These are phyloP conservation scores for Stenocarpella maydis DNA, from an alignment of 2,329 filamentous ascomycete species.

Conservation along the genomic window DNA sequence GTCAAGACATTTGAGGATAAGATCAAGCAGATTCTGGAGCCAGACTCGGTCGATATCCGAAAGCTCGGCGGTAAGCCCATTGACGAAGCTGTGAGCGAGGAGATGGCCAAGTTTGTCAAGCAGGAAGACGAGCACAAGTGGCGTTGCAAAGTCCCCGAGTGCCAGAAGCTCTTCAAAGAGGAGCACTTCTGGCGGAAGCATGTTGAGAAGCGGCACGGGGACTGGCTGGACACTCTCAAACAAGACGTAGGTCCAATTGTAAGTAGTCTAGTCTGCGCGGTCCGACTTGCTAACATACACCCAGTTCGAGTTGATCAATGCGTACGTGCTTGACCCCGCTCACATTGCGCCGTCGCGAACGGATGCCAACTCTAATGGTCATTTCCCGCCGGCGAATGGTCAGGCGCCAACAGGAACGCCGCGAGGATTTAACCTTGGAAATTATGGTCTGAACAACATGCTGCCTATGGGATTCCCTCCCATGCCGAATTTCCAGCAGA, in stretches of 20 bases:
- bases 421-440: slow-evolving; percentile 87
- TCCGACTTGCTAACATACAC: slow-evolving; percentile 19
- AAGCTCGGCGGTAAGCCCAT: slow-evolving; percentile 90
- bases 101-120: slow-evolving; percentile 87
- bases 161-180: slow-evolving; percentile 96
- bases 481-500: slow-evolving; percentile 56
- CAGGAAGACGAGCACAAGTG: slow-evolving; percentile 98
- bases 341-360: slow-evolving; percentile 94
- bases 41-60: slow-evolving; percentile 83
- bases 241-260: slow-evolving; percentile 75
- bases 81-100: slow-evolving; percentile 87
- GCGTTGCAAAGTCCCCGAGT: slow-evolving; percentile 95
- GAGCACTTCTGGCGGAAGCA: slow-evolving; percentile 98
- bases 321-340: slow-evolving; percentile 91
- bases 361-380: slow-evolving; percentile 93
- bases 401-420: slow-evolving; percentile 85
- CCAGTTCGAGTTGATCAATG: slow-evolving; percentile 89
- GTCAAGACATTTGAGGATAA: slow-evolving; percentile 99
- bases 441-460: slow-evolving; percentile 68
- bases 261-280: background rate
- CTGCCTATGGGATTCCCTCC: slow-evolving; percentile 67
- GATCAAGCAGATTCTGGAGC: slow-evolving; percentile 89
- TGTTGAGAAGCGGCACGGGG: slow-evolving; percentile 91
- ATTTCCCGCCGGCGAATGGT: slow-evolving; percentile 84
- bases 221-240: slow-evolving; percentile 83